Base-by-base conservation (phyloP, 768 basidiomycete species). In the Rhizopogon salebrosus region DNA sequence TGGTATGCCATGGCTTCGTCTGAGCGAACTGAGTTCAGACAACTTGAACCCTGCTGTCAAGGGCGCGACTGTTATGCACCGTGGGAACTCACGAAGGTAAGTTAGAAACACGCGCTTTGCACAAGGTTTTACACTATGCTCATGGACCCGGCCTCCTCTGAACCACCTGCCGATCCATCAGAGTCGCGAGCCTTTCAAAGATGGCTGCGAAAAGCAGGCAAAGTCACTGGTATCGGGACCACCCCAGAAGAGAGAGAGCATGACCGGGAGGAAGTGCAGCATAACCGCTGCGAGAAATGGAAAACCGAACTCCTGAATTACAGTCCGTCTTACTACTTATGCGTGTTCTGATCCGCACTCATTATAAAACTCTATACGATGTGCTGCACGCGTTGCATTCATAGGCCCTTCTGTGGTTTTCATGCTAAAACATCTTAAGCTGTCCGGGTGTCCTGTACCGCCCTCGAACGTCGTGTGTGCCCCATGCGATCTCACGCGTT, bases 361-460 rank as follows among this genome's bases (percentile, higher is more conserved):
- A 55, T 38, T 35, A 51, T 4, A 49, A 31, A n/a, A 6, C 13
- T 11, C 11, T 31, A 22, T 6, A 31, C 8, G 7, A 38, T 38
- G 31, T 43, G 24, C 16, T 9, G 8, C 9, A 34, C 27, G 54
- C 29, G 9, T 31, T 38, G 37, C 6, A 49, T 49, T 36, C 51
- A 41, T n/a, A 97, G 95, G 92, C 64, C 93, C 94, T 10, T 73
- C 83, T 3, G 80, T 98, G 1, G 80, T 85, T 8, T 97, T 98
- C 72, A 92, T 99, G 87, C 76, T 94, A 35, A 87, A 92, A 62
- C 94, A 97, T 62, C 79, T 98, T n/a, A 74, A 80, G 55, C 75
- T 86, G 1, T 81, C 83, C 6, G 87, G 90, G 3, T 87, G 84
- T 57, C 72, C 80, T 5, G 84, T 92, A 20, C 80, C 86, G 3